Conservation (phyloP, 371 early-diverging fungal species). For the Apophysomyces trapeziformis region DNA sequence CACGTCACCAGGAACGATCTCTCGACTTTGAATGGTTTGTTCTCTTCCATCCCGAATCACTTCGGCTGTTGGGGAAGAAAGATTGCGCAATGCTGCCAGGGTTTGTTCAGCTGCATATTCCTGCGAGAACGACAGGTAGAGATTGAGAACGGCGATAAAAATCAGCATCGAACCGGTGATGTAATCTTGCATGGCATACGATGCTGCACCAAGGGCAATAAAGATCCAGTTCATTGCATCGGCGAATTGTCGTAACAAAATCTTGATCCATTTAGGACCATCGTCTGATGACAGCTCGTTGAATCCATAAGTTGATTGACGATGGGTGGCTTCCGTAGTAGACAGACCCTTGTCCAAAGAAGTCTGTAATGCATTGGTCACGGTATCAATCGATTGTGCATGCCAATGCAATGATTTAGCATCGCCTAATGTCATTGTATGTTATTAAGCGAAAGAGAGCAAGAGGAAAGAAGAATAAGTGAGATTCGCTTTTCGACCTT, state of each 20-base stretch:
- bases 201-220: constrained; percentile 63
- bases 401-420: constrained; percentile 21
- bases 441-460: not conserved
- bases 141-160: constrained; percentile 76
- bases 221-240: constrained; percentile 86
- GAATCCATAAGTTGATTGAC: constrained; percentile 23
- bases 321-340: constrained; percentile 18
- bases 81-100: constrained; percentile 80
- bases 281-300: constrained; percentile 43
- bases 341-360: constrained; percentile 22
- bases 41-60: constrained; percentile 82
- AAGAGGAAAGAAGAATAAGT: not conserved
- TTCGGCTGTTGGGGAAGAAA: constrained; percentile 76
- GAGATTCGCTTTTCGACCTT: not conserved
- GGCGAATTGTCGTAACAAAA: constrained; percentile 76
- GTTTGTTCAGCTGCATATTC: constrained; percentile 89
- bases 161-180: constrained; percentile 70
- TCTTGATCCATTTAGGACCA: constrained; percentile 67
- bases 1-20: constrained; percentile 89
- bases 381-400: constrained; percentile 18
- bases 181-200: constrained; percentile 63
- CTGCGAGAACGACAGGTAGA: constrained; percentile 83
- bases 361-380: constrained; percentile 14
- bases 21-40: constrained; percentile 62
- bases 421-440: not conserved